These are phyloP conservation scores for Neurospora sp. DNA, from an alignment of 495 filamentous ascomycete genomes.

Conservation along the genomic window DNA sequence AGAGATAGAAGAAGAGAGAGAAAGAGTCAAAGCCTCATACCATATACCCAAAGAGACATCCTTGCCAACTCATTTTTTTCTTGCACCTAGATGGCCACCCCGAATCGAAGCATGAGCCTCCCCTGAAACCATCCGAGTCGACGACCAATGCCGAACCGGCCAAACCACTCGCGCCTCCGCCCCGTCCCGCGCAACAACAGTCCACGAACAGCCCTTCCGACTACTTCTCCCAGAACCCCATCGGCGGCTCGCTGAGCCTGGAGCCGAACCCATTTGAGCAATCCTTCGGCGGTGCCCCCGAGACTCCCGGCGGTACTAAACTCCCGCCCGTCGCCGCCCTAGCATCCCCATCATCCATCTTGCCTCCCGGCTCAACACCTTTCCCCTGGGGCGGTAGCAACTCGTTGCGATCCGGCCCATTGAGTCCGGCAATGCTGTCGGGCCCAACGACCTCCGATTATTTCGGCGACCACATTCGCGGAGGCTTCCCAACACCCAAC, in stretches of 20 bases:
- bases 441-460: conserved; percentile 60
- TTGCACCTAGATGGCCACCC: conserved; percentile 13
- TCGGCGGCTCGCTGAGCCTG: conserved; percentile 51
- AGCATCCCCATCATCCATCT: conserved; percentile 75
- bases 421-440: conserved; percentile 96
- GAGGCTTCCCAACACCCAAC: conserved; percentile 90
- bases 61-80: conserved; percentile 14
- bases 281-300: conserved; percentile 65
- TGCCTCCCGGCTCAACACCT: conserved; percentile 55
- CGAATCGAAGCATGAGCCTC: conserved; percentile 29
- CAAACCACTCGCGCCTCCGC: conserved; percentile 66
- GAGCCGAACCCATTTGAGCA: conserved; percentile 97
- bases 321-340: conserved; percentile 85
- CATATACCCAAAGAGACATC: neutral
- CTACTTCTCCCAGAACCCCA: conserved; percentile 57
- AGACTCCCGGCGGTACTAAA: conserved; percentile 82
- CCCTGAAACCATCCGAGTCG: conserved; percentile 25
- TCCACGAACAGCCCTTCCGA: conserved; percentile 48
- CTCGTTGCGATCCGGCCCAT: conserved; percentile 79
- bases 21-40: neutral
- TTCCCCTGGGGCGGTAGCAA: conserved; percentile 68
- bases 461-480: conserved; percentile 68
- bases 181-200: conserved; percentile 51
- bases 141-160: conserved; percentile 31
- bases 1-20: neutral